These are phyloP conservation scores for Jatropha multifida DNA, from an alignment of 441 rosid species.

Conservation along the genomic window DNA sequence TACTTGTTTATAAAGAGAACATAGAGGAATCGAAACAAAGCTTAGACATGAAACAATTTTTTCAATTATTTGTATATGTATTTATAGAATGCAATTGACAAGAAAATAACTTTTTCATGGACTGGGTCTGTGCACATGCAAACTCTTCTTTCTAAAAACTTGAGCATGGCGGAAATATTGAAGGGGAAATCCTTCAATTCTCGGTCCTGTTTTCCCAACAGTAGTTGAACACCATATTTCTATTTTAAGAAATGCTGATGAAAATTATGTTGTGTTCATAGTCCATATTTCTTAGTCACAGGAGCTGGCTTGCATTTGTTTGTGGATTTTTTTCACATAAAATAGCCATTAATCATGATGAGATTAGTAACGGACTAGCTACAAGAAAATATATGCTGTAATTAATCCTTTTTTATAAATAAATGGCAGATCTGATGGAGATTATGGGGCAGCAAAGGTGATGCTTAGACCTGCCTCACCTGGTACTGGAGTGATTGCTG, in stretches of 20 bases:
- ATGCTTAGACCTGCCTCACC: slow-evolving; percentile 98
- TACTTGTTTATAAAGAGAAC: not conserved
- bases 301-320: not conserved
- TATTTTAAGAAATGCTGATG: not conserved
- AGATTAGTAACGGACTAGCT: not conserved
- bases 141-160: not conserved
- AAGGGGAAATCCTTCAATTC: not conserved
- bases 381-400: not conserved
- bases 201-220: not conserved
- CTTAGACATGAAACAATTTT: not conserved
- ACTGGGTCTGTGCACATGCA: not conserved
- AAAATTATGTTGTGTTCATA: not conserved
- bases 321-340: not conserved
- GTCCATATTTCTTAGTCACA: not conserved
- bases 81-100: not conserved
- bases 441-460: slow-evolving; percentile 89
- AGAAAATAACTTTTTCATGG: not conserved
- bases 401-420: slow-evolving; percentile 15
- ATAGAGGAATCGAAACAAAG: not conserved
- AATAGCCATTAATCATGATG: not conserved
- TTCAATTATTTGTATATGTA: not conserved
- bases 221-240: not conserved
- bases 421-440: slow-evolving; percentile 71
- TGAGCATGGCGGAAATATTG: not conserved
- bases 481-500: slow-evolving; percentile 95